These are phyloP conservation scores for Capsicum rhomboideum DNA, from an alignment of 257 asterid species.

Conservation along the genomic window DNA sequence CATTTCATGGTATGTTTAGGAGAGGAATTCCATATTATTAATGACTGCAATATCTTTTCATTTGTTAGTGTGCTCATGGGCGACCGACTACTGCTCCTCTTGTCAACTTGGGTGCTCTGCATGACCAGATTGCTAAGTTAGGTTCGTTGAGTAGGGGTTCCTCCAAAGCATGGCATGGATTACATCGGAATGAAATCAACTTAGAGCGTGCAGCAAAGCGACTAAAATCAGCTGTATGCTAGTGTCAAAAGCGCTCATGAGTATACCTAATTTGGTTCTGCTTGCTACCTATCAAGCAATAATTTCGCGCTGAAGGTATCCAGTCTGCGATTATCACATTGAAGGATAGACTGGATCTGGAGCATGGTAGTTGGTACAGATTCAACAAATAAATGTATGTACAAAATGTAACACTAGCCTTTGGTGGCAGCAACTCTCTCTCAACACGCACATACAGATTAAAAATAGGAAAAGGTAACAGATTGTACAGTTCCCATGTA, in stretches of 20 bases:
- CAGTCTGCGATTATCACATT: not conserved
- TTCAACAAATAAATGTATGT: not conserved
- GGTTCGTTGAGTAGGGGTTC: constrained; percentile 14
- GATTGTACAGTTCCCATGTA: not conserved
- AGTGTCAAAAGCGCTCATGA: not conserved
- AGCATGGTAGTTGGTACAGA: not conserved
- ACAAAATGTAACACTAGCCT: not conserved
- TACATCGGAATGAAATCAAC: constrained; percentile 46
- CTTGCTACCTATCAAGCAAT: not conserved
- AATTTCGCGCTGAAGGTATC: not conserved
- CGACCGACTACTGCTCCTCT: constrained; percentile 94
- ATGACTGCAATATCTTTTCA: not conserved
- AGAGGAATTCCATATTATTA: not conserved
- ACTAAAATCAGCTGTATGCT: constrained; percentile 32
- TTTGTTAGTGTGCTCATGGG: constrained; percentile 89
- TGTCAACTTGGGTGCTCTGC: constrained; percentile 58
- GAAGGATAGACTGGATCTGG: not conserved
- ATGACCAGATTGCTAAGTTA: constrained; percentile 41
- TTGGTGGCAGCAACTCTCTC: not conserved
- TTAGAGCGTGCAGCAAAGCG: constrained; percentile 46
- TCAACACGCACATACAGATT: not conserved
- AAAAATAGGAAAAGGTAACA: not conserved
- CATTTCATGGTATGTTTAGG: not conserved
- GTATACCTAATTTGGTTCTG: not conserved
- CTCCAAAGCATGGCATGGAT: constrained; percentile 60